Base-by-base conservation (phyloP, 1,284 basidiomycete species). In the Amylostereum chailletii region DNA sequence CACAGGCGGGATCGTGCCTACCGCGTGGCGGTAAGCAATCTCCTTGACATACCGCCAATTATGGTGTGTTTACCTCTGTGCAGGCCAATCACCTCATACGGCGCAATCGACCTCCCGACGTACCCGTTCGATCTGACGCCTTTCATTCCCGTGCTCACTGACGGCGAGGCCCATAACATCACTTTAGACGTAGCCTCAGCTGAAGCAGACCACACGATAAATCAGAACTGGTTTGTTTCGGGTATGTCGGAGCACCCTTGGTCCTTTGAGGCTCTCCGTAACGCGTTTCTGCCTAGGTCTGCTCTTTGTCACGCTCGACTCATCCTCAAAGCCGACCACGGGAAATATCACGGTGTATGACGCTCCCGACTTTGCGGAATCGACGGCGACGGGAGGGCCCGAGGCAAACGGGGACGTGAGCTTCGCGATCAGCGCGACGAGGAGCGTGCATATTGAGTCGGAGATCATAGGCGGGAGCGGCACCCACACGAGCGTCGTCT, bases 121-220 rank as follows among this genome's bases (percentile, higher is more conserved):
- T 90, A 91, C 64, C 81, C 81, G 59, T 59, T 90, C 39, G 89
- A 91, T 62, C 66, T 90, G 47, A 88, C 87, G 10, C 86, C 88
- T 1, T 91, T 90, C 62, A 72, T 86, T 1, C 86, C 85, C 4
- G 58, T 80, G 26, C 71, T 92, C 37, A 73, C 82, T 1, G 86
- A 90, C 57, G 82, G 81, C 1, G 62, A 74, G 27, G 67, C 81
- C 26, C 88, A 91, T 61, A 78, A 66, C 37, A 75, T 90, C 57
- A 76, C 79, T 42, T 67, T 91, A 27, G 81, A 86, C 54, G 84
- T 91, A 31, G 78, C 74, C 10, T 88, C 86, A 1, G 82, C 83
- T 3, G 86, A 90, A 58, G 56, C 65, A 2, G 75, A 86, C 55
- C 80, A 81, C 53, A 67, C 72, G 5, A 80, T 85, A 58, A 76